A percentile compares a stretch with the other conserved stretches of the same genome.
phyloP scores from a whole-genome alignment of 1,284 basidiomycete genomes.

The Fomitopsis palustris region DNA sequence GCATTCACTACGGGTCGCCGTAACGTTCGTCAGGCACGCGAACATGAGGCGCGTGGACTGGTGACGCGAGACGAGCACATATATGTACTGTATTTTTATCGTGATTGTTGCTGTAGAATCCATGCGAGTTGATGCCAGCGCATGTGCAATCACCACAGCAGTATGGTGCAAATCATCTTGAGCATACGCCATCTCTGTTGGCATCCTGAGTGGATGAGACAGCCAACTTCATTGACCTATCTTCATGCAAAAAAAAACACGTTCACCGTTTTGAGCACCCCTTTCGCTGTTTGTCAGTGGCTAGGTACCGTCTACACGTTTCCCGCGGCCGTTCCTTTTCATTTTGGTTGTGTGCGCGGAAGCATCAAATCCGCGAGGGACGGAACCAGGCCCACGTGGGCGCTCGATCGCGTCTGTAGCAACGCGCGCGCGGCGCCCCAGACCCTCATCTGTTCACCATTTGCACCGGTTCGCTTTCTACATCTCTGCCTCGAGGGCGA shows the following conservation, averaged over 20 bases:
- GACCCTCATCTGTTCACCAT: background rate
- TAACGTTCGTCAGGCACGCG: too few relatives aligned
- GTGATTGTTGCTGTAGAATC: background rate
- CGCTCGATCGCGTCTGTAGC: slow-evolving; percentile 2
- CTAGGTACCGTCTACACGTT: too few relatives aligned
- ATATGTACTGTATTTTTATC: background rate
- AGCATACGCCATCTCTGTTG: too few relatives aligned
- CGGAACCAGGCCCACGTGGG: background rate
- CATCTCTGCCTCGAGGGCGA: background rate
- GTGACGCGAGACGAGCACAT: background rate
- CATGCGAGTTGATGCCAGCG: background rate
- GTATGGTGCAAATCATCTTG: too few relatives aligned
- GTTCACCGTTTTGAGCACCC: too few relatives aligned
- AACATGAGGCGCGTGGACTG: background rate
- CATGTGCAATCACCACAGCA: background rate
- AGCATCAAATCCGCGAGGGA: background rate
- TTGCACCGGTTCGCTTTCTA: background rate
- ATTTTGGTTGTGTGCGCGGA: background rate
- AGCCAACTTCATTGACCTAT: too few relatives aligned
- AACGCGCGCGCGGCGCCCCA: background rate
- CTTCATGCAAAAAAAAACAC: too few relatives aligned
- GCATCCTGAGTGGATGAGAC: too few relatives aligned
- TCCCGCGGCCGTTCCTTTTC: background rate
- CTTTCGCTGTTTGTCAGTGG: too few relatives aligned
- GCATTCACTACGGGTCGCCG: too few relatives aligned